phyloP scores from a whole-genome alignment of 169 alveolate genomes.

The Cryptosporidium tyzzeri region DNA sequence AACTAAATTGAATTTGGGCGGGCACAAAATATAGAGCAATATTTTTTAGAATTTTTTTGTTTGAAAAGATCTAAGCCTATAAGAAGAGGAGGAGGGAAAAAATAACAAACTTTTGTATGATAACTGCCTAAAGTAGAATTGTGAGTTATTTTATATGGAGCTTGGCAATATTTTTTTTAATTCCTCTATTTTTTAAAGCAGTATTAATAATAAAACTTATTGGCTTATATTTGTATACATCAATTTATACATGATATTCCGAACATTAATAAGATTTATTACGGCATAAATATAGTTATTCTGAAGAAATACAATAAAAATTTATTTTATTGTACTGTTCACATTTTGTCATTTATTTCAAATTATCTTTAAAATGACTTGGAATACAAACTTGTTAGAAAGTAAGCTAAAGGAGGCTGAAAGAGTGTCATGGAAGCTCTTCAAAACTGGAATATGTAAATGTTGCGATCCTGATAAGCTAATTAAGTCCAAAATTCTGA shows the following conservation, averaged over 20 bases:
- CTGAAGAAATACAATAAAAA: background rate
- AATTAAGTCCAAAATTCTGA: background rate
- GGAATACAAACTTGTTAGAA: background rate
- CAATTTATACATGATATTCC: background rate
- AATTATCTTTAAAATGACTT: background rate
- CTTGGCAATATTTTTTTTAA: background rate
- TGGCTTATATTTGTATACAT: background rate
- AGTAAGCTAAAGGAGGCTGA: slow-evolving; percentile 27
- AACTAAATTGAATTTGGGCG: slow-evolving; percentile 2
- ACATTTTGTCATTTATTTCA: background rate
- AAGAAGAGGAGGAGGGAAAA: background rate
- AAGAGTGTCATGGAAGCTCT: slow-evolving; percentile 29
- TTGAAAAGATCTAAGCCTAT: background rate
- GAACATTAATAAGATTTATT: background rate
- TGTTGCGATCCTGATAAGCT: slow-evolving; percentile 20
- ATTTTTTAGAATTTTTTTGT: background rate
- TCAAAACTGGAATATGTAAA: slow-evolving; percentile 36
- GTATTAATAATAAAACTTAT: background rate
- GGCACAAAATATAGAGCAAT: background rate
- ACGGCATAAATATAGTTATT: background rate
- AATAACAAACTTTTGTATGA: background rate
- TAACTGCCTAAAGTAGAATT: background rate
- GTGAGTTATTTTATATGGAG: background rate
- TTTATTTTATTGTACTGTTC: background rate
- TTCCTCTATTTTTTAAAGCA: background rate